Percentiles rank a stretch among this genome's conserved stretches.
phyloP scores from a whole-genome alignment of 1,284 basidiomycete genomes.

The Dichomitus squalens region DNA sequence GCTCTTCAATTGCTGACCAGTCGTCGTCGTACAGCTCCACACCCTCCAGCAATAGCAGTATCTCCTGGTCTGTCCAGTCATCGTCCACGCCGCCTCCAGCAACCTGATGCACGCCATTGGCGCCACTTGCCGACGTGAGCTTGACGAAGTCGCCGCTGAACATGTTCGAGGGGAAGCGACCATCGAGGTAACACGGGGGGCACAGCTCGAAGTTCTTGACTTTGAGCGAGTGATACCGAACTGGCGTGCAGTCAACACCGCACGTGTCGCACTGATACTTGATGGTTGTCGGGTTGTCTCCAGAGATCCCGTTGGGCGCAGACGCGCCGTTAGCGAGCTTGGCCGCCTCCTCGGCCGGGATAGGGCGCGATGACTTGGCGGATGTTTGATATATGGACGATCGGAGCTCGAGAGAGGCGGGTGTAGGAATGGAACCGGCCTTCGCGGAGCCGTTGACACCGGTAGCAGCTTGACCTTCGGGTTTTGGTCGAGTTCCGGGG shows the following conservation, averaged over 20 bases:
- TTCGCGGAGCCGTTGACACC: constrained; percentile 53
- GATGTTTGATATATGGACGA: constrained; percentile 89
- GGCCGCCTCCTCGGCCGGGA: constrained; percentile 67
- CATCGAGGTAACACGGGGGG: constrained; percentile 91
- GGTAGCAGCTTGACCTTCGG: constrained; percentile 41
- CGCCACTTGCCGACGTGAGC: constrained; percentile 57
- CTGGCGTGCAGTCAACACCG: constrained; percentile 87
- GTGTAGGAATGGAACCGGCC: constrained; percentile 45
- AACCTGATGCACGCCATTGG: constrained; percentile 40
- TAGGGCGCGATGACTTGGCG: constrained; percentile 72
- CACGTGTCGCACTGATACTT: constrained; percentile 92
- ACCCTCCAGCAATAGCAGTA: constrained; percentile 87
- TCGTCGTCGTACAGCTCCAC: constrained; percentile 99
- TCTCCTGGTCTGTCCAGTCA: constrained; percentile 93
- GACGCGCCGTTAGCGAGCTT: constrained; percentile 61
- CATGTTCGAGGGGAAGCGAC: constrained; percentile 95
- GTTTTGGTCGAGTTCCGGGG: constrained; percentile 76
- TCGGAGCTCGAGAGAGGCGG: constrained; percentile 84
- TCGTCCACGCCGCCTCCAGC: constrained; percentile 53
- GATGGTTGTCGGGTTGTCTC: constrained; percentile 39
- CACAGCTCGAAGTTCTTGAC: constrained; percentile 91
- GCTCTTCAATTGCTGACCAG: constrained; percentile 90
- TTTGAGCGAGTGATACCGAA: constrained; percentile 93
- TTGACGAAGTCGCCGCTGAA: constrained; percentile 98
- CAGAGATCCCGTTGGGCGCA: constrained; percentile 46